Evolutionary conservation across 495 filamentous ascomycete genomes (phyloP).

Genomic region (Letharia lupina): DNA sequence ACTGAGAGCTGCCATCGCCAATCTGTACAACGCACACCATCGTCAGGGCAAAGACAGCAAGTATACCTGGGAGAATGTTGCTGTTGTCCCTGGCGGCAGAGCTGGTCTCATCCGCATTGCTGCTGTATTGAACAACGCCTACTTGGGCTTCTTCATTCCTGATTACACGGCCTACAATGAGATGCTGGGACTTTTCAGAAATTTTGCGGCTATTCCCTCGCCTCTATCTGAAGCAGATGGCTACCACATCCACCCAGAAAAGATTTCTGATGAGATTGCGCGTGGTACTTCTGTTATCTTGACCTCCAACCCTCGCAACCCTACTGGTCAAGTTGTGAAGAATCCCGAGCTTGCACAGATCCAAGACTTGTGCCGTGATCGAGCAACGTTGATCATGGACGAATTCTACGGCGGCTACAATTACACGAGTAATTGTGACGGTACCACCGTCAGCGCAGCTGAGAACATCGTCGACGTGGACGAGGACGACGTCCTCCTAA

Average conservation of each 20-base stretch:
- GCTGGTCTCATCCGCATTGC: slow-evolving; percentile 91
- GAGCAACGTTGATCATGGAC: slow-evolving; percentile 63
- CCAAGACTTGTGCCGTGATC: slow-evolving; percentile 46
- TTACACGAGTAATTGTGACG: slow-evolving; percentile 85
- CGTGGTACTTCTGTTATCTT: slow-evolving; percentile 81
- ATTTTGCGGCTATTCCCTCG: slow-evolving; percentile 84
- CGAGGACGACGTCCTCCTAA: slow-evolving; percentile 77
- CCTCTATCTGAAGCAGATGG: slow-evolving; percentile 73
- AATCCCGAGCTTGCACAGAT: slow-evolving; percentile 78
- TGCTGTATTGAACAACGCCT: slow-evolving; percentile 85
- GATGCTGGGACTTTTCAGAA: slow-evolving; percentile 89
- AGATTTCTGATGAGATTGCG: slow-evolving; percentile 84
- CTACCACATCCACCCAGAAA: slow-evolving; percentile 86
- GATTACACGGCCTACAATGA: slow-evolving; percentile 84
- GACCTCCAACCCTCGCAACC: slow-evolving; percentile 95
- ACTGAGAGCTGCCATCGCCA: slow-evolving; percentile 79
- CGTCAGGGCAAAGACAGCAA: slow-evolving; percentile 78
- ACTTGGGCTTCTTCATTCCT: slow-evolving; percentile 43
- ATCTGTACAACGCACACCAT: slow-evolving; percentile 88
- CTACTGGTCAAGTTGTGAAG: slow-evolving; percentile 77
- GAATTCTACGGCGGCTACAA: slow-evolving; percentile 97
- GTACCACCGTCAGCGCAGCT: slow-evolving; percentile 75
- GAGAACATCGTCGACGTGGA: slow-evolving; percentile 69
- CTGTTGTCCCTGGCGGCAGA: slow-evolving; percentile 88
- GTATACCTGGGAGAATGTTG: slow-evolving; percentile 99